Evolutionary conservation across 257 asterid genomes (phyloP).

Genomic region (Solanum pinnatisectum): DNA sequence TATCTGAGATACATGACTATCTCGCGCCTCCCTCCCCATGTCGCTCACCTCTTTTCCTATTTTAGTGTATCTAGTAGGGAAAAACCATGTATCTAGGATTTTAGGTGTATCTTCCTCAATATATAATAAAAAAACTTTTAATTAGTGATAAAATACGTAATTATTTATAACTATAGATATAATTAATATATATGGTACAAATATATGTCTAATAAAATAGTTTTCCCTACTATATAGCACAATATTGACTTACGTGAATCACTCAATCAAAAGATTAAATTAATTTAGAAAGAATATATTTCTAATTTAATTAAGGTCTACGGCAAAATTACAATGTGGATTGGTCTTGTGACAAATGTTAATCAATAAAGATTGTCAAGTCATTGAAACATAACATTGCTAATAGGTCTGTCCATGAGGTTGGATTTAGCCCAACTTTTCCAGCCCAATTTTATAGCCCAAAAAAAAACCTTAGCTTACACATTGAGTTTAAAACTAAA

Average conservation of each 20-base stretch:
- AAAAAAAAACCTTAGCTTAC: background rate
- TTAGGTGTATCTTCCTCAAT: background rate
- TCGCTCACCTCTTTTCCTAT: background rate
- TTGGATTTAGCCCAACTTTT: background rate
- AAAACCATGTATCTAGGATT: too few relatives aligned
- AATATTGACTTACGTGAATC: background rate
- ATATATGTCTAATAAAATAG: background rate
- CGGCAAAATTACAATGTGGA: background rate
- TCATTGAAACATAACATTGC: background rate
- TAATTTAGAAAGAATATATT: background rate
- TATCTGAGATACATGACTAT: background rate
- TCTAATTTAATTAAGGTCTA: background rate
- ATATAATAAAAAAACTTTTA: too few relatives aligned
- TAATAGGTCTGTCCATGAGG: background rate
- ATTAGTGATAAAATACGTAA: background rate
- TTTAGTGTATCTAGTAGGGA: background rate
- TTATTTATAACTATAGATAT: too few relatives aligned
- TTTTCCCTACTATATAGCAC: background rate
- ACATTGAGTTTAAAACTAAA: background rate
- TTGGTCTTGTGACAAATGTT: background rate
- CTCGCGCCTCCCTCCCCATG: background rate
- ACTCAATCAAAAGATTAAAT: background rate
- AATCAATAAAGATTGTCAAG: background rate
- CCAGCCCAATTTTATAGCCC: background rate
- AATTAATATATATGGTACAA: background rate